Evolutionary conservation across 1,139 yeast species (phyloP).

Genomic region (Arxiozyma slooffiae): DNA sequence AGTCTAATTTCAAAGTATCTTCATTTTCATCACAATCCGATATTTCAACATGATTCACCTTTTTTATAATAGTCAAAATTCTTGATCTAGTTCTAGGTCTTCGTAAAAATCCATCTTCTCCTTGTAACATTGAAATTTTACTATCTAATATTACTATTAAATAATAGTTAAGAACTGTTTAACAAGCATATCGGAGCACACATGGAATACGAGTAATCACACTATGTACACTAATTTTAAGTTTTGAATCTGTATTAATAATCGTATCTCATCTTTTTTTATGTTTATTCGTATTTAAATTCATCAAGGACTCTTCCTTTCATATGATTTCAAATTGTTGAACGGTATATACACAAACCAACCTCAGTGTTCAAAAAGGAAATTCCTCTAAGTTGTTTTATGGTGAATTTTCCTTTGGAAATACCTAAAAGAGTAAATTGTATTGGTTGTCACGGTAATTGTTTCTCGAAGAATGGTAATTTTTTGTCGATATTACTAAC

Average conservation of each 20-base stretch:
- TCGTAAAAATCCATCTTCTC: conserved; percentile 28
- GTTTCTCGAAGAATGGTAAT: not conserved
- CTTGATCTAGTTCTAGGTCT: conserved; percentile 15
- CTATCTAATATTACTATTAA: too few relatives aligned
- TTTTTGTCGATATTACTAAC: not conserved
- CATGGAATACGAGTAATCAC: not conserved
- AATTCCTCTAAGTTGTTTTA: not conserved
- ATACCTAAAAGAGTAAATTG: not conserved
- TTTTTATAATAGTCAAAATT: conserved; percentile 11
- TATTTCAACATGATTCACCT: conserved; percentile 17
- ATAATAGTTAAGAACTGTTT: not conserved
- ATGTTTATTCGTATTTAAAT: too few relatives aligned
- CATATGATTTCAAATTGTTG: too few relatives aligned
- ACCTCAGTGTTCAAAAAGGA: too few relatives aligned
- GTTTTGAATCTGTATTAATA: too few relatives aligned
- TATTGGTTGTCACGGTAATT: not conserved
- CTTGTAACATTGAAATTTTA: conserved; percentile 7
- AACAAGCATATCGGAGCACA: not conserved
- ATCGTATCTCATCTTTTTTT: too few relatives aligned
- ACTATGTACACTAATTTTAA: too few relatives aligned
- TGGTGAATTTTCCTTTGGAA: not conserved
- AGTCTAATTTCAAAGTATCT: conserved; percentile 7
- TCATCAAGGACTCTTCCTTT: too few relatives aligned
- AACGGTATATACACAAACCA: too few relatives aligned
- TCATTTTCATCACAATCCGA: conserved; percentile 21